Percentiles rank a stretch among this genome's conserved stretches.
phyloP scores from a whole-genome alignment of 768 basidiomycete species.

The Termitomyces sp. region DNA sequence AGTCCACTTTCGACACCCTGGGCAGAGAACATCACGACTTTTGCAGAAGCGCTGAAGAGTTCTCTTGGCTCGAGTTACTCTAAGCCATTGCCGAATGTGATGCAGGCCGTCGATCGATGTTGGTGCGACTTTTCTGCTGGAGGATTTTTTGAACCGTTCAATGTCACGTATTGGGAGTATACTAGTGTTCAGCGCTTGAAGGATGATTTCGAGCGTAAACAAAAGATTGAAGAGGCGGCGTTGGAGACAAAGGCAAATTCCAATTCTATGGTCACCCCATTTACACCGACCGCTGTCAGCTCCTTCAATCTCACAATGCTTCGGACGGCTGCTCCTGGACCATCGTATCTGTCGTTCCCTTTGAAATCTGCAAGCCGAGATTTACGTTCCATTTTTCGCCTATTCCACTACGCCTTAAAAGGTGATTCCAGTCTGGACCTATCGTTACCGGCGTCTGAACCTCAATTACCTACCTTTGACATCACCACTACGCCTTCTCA shows the following conservation, averaged over 20 bases:
- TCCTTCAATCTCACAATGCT: conserved; percentile 13
- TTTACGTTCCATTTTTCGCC: conserved; percentile 15
- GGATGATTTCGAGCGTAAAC: conserved; percentile 33
- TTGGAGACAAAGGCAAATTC: conserved; percentile 9
- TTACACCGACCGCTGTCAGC: background rate
- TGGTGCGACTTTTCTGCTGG: conserved; percentile 76
- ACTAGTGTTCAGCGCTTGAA: conserved; percentile 50
- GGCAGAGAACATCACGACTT: conserved; percentile 68
- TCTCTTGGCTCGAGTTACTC: conserved; percentile 36
- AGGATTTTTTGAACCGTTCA: conserved; percentile 72
- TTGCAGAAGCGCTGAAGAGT: conserved; percentile 57
- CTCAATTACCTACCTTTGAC: conserved; percentile 8
- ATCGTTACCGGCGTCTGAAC: conserved; percentile 2
- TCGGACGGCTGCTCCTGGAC: conserved; percentile 13
- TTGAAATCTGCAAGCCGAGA: conserved; percentile 7
- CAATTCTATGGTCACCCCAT: conserved; percentile 6
- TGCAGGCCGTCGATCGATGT: conserved; percentile 72
- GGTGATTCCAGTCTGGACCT: background rate
- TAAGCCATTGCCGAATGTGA: conserved; percentile 45
- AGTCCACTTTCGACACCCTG: conserved; percentile 60
- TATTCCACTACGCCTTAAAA: conserved; percentile 10
- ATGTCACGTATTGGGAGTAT: conserved; percentile 70
- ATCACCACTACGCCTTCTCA: conserved; percentile 8
- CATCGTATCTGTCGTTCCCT: conserved; percentile 1
- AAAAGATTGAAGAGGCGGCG: conserved; percentile 18